Evolutionary conservation across 345 rosid species (phyloP), one percentile per base, ranked within the genome.

Genomic region (Brassica carinata): DNA sequence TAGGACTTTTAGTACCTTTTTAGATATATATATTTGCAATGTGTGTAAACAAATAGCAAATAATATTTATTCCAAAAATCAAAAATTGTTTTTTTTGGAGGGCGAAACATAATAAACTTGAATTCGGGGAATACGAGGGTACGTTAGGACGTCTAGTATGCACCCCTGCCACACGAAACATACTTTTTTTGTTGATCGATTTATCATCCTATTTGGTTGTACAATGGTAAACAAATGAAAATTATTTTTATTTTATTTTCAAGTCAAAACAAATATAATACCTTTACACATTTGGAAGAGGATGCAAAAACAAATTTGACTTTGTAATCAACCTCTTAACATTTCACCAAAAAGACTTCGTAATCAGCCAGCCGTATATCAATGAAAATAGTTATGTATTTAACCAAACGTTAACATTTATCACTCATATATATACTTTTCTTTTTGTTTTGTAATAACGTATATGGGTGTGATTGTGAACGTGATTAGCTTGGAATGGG

Each of bases 401-500:
- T 61, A 62, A 27, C 40, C 1, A 63, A 63, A 13, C 5, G 2
- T 63, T 63, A n/a, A 64, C 40, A 33, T 61, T 5, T 26, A 2
- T 0, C 8, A 5, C 18, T 29, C n/a, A 29, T 14, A 62, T 27
- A 29, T 14, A 62, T 27, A 19, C 3, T 62, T 31, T 64, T 31
- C 31, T n/a, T 2, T 6, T 5, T 61, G 8, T 19, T 26, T 73
- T 40, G 45, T 77, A n/a, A 51, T 9, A 59, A 59, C 26, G 51
- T 23, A 34, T 13, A 40, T 57, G 9, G 53, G 9, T 48, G 23
- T 19, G 2, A 27, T 30, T 71, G 4, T 40, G 34, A 26, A 62
- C 27, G 34, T 3, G n/a, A 77, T 7, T 81, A 94, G 98, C 87
- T 95, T 48, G 99, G 99, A 19, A 95, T 95, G 99, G 99, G 99